Conservation (phyloP, 1,284 basidiomycete species). For the Earliella scabrosa region DNA sequence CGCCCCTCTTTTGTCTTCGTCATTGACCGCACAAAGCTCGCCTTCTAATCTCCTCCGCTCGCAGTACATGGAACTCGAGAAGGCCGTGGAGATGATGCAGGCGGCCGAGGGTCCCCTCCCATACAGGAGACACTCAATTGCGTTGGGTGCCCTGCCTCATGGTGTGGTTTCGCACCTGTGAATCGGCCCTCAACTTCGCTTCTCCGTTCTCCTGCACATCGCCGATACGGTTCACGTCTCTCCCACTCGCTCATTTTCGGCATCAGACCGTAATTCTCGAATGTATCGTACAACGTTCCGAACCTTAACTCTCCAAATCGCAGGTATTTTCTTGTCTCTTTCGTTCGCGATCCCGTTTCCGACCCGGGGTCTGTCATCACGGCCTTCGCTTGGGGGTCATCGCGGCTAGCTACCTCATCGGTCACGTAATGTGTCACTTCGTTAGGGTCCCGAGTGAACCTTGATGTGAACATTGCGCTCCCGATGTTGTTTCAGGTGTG, state of each 20-base stretch:
- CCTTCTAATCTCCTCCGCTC: not conserved
- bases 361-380: not conserved
- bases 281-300: too few relatives aligned
- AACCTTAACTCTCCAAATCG: too few relatives aligned
- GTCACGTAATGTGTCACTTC: not conserved
- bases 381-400: not conserved
- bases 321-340: not conserved
- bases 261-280: not conserved
- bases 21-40: not conserved
- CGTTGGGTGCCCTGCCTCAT: conserved; percentile 18
- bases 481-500: not conserved
- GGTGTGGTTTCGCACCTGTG: not conserved
- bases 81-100: conserved; percentile 20
- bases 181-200: not conserved
- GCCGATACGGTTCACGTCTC: not conserved
- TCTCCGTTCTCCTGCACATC: not conserved
- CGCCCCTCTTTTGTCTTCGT: conserved; percentile 13
- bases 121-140: conserved; percentile 22
- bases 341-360: not conserved
- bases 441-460: not conserved
- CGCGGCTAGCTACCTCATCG: not conserved
- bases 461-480: not conserved
- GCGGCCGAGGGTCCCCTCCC: conserved; percentile 15
- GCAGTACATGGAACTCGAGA: conserved; percentile 34
- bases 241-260: not conserved